Conservation (phyloP, 805 yeast genomes). For the Wickerhamiella spandovensis region DNA sequence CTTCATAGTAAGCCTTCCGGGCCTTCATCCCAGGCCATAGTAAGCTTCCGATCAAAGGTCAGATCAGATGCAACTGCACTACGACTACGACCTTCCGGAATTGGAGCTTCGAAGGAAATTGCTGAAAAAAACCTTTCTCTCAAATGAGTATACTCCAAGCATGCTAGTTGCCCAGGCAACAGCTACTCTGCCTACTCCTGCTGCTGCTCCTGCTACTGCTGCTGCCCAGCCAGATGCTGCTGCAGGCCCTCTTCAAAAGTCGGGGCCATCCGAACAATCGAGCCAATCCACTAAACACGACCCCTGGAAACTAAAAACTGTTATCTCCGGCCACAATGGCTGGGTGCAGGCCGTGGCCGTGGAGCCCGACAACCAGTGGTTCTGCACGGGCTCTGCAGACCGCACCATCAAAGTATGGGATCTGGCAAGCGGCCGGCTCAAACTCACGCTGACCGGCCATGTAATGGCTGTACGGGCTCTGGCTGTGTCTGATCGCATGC, state of each 20-base stretch:
- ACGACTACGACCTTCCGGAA: neutral
- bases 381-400: slow-evolving; percentile 84
- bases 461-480: slow-evolving; percentile 76
- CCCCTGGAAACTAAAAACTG: slow-evolving; percentile 49
- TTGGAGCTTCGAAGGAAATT: neutral
- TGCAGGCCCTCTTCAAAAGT: no score
- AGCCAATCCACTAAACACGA: neutral
- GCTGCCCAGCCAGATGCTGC: no score
- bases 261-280: no score
- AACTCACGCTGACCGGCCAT: slow-evolving; percentile 78
- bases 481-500: slow-evolving; percentile 58
- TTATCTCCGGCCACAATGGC: slow-evolving; percentile 81
- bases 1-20: no score
- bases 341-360: slow-evolving; percentile 76
- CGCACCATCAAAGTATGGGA: slow-evolving; percentile 88
- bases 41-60: no score
- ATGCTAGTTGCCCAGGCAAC: neutral
- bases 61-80: neutral
- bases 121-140: neutral
- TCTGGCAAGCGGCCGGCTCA: slow-evolving; percentile 52
- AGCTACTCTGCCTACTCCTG: neutral
- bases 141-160: neutral
- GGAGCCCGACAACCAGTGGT: slow-evolving; percentile 84
- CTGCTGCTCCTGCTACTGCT: no score
- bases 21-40: no score